phyloP scores from a whole-genome alignment of 352 stramenopile species.

The Globisporangium heterothallicum region DNA sequence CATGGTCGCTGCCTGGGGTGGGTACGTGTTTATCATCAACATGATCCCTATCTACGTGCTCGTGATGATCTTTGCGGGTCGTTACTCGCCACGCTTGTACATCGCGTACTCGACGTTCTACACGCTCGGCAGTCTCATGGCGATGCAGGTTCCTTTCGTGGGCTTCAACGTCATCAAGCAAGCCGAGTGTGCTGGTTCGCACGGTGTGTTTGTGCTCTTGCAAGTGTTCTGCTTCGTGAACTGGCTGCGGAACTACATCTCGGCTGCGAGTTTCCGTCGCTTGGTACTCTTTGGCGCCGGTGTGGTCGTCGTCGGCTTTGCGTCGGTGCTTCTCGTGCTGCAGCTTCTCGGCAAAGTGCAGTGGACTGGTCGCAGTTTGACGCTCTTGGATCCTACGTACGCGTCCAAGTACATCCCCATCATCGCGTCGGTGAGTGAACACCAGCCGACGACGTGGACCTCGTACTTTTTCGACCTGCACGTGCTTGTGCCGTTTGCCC shows the following conservation, averaged over 20 bases:
- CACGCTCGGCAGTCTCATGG: slow-evolving; percentile 92
- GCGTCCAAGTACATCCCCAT: slow-evolving; percentile 94
- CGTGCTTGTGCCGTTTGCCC: slow-evolving; percentile 88
- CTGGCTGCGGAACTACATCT: slow-evolving; percentile 73
- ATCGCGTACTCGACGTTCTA: slow-evolving; percentile 98
- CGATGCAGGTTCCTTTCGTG: slow-evolving; percentile 98
- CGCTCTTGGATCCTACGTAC: slow-evolving; percentile 89
- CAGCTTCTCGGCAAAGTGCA: slow-evolving; percentile 84
- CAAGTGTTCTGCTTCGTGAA: slow-evolving; percentile 78
- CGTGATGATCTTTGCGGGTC: slow-evolving; percentile 89
- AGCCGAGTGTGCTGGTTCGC: slow-evolving; percentile 74
- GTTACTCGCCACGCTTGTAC: slow-evolving; percentile 94
- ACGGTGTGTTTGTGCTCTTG: slow-evolving; percentile 93
- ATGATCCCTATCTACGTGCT: slow-evolving; percentile 96
- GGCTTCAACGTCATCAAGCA: slow-evolving; percentile 94
- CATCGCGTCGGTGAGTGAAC: slow-evolving; percentile 91
- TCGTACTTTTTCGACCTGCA: slow-evolving; percentile 94
- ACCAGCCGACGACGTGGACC: slow-evolving; percentile 92
- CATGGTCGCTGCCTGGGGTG: slow-evolving; percentile 95
- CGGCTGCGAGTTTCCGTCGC: slow-evolving; percentile 64
- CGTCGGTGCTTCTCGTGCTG: slow-evolving; percentile 54
- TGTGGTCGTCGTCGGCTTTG: slow-evolving; percentile 50
- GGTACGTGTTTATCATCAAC: slow-evolving; percentile 99
- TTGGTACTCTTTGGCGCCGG: slow-evolving; percentile 62
- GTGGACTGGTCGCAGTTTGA: slow-evolving; percentile 89